A percentile compares a stretch with the other conserved stretches of the same genome.
Conservation (phyloP, 306 rosid species). For the Cercis canadensis region DNA sequence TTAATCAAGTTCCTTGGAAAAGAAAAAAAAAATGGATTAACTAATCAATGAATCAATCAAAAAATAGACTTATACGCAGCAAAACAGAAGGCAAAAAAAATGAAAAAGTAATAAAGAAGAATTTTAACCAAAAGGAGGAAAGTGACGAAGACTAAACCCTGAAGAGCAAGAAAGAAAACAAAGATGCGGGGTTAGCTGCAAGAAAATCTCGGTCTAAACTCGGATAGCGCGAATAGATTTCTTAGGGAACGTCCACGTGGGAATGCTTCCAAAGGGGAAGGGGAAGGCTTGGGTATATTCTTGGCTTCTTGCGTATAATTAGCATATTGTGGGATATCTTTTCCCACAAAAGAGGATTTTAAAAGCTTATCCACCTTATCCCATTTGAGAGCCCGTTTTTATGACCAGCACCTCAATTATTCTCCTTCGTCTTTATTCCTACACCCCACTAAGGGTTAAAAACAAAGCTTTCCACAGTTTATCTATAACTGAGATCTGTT, state of each 20-base stretch:
- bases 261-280: background rate
- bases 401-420: background rate
- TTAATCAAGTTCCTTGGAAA: no score
- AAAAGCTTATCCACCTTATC: constrained; percentile 17
- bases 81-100: no score
- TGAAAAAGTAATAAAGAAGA: no score
- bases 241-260: constrained; percentile 4
- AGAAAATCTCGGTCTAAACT: background rate
- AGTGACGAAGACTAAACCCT: background rate
- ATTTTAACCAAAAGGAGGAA: no score
- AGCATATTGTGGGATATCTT: background rate
- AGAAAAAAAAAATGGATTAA: no score
- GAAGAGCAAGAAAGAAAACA: background rate
- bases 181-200: background rate
- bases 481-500: background rate
- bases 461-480: background rate
- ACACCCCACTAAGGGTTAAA: background rate
- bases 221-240: background rate
- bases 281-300: background rate
- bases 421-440: background rate
- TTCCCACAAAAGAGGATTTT: background rate
- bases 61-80: no score
- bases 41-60: no score
- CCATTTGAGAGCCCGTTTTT: background rate
- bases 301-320: background rate